Evolutionary conservation across 2,329 filamentous ascomycete genomes (phyloP), one percentile per base, ranked within the genome.

Genomic region (Cercospora sp.): DNA sequence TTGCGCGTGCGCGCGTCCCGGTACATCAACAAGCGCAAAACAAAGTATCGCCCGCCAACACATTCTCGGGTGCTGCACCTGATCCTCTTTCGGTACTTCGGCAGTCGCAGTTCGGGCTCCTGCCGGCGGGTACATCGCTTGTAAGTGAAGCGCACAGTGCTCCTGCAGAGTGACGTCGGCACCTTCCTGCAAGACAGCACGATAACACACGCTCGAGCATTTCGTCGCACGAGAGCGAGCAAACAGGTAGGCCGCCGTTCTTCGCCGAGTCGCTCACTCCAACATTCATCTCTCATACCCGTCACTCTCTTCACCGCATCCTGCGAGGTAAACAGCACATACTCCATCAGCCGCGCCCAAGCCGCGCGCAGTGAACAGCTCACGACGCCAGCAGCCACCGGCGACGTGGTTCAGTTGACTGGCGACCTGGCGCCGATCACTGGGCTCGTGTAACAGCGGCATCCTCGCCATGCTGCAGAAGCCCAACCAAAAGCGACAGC

Each of bases 401-500:
- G 53, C 51, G 28, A 59, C 53, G 62, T 48, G 48, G 33, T 58
- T 57, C 33, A 3, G n/a, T 33, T 31, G 26, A 59, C 53, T 12
- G 51, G 20, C n/a, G 31, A 28, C 23, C 33, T 58, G 51, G 48
- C 51, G 51, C 36, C 31, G 62, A 45, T 57, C 23, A 57, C 33
- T 45, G 51, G 42, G 40, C 28, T 28, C 40, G 36, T 40, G 42
- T 45, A 30, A 42, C 55, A 60, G 36, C 63, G 57, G 51, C 64
- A 65, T 61, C 64, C 64, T 61, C 57, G 58, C 64, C 2, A 61
- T 20, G 31, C 36, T 42, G 33, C 51, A 45, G 62, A 53, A 31
- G 45, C 57, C 20, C 64, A 65, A 60, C 57, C 28, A 65, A 23
- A 61, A 28, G 57, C 58, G 48, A 30, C 66, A 65, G 63, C 66